Evolutionary conservation across 1,284 basidiomycete genomes (phyloP).

Genomic region (Cryptococcus jaspeensis): DNA sequence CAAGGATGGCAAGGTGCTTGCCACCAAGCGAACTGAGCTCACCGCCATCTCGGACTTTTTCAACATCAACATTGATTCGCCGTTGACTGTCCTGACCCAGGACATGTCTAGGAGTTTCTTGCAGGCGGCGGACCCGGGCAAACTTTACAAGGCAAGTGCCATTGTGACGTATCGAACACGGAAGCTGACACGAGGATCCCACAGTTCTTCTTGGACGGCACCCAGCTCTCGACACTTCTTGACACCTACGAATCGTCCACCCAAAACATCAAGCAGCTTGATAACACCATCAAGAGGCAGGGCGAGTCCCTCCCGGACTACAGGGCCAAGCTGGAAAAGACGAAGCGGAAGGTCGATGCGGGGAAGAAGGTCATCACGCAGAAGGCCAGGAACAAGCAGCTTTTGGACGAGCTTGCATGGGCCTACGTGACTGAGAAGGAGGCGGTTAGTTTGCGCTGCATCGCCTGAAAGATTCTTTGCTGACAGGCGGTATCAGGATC

Average conservation of each 20-base stretch:
- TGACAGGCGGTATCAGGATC: constrained; percentile 9
- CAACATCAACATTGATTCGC: constrained; percentile 91
- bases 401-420: constrained; percentile 76
- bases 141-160: constrained; percentile 80
- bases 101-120: constrained; percentile 83
- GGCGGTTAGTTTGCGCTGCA: constrained; percentile 50
- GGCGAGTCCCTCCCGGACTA: constrained; percentile 24
- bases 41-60: constrained; percentile 87
- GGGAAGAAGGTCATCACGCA: constrained; percentile 19
- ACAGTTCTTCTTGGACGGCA: constrained; percentile 92
- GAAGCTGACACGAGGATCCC: constrained; percentile 1
- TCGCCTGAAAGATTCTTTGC: neutral
- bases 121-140: constrained; percentile 73
- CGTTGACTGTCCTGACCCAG: constrained; percentile 91
- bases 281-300: constrained; percentile 20
- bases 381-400: constrained; percentile 41
- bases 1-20: constrained; percentile 65
- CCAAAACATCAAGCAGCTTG: constrained; percentile 31
- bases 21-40: constrained; percentile 80
- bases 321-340: constrained; percentile 15
- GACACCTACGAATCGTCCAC: constrained; percentile 80
- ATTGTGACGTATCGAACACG: neutral
- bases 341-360: constrained; percentile 19
- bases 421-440: constrained; percentile 76
- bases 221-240: constrained; percentile 81